These are phyloP conservation scores for Malus fusca DNA, from an alignment of 306 rosid species.

Conservation along the genomic window DNA sequence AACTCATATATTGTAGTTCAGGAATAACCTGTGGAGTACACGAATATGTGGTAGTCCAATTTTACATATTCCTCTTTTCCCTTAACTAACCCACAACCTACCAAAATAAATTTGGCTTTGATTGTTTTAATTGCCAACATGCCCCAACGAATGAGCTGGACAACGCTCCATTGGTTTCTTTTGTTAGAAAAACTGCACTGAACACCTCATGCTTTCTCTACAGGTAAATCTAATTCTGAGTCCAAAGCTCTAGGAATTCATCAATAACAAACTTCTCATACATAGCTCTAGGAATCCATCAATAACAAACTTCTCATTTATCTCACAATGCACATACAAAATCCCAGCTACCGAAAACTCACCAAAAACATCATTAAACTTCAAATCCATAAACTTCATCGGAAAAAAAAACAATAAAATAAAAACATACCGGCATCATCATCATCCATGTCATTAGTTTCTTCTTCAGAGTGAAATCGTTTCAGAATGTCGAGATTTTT, in stretches of 20 bases:
- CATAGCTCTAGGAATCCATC: neutral
- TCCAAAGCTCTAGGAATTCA: neutral
- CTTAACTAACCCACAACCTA: too few species aligned
- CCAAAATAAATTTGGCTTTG: too few species aligned
- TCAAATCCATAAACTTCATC: neutral
- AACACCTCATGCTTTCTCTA: too few species aligned
- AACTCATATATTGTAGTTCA: too few species aligned
- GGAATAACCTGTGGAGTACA: too few species aligned
- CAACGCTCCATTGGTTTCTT: too few species aligned
- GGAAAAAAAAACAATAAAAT: neutral
- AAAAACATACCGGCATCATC: conserved; percentile 54
- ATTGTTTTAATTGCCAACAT: too few species aligned
- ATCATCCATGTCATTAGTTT: conserved; percentile 53
- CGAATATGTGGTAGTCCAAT: too few species aligned
- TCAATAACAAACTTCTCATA: neutral
- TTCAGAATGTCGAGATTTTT: conserved; percentile 73
- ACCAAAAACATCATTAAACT: neutral
- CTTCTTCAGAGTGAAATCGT: conserved; percentile 63
- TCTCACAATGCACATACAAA: neutral
- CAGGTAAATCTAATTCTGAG: too few species aligned
- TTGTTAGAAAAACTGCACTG: too few species aligned
- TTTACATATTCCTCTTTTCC: too few species aligned
- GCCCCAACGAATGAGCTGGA: too few species aligned
- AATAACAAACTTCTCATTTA: neutral
- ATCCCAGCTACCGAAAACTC: neutral